phyloP scores from a whole-genome alignment of 495 filamentous ascomycete species.

The Lineolata rhizophorae region DNA sequence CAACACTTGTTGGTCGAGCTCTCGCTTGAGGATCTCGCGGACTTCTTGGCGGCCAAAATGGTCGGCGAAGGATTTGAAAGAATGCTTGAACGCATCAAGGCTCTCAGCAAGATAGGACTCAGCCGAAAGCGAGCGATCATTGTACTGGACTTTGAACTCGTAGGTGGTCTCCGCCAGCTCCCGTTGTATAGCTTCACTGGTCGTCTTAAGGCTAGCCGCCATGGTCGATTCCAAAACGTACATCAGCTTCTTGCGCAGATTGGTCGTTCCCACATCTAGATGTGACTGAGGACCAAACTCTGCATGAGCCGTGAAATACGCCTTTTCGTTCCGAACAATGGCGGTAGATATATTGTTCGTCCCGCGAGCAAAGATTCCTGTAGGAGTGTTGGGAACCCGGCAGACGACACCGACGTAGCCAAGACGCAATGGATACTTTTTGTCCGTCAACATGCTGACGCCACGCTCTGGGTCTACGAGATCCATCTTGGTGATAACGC shows the following conservation, averaged over 20 bases:
- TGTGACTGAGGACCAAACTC: constrained; percentile 57
- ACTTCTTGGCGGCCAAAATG: constrained; percentile 78
- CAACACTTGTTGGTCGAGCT: constrained; percentile 84
- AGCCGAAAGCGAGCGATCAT: constrained; percentile 80
- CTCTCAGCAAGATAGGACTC: constrained; percentile 92
- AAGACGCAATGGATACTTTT: constrained; percentile 80
- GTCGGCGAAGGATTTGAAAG: constrained; percentile 81
- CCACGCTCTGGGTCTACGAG: constrained; percentile 73
- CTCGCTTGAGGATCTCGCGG: constrained; percentile 68
- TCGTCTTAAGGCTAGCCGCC: constrained; percentile 70
- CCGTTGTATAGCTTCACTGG: constrained; percentile 76
- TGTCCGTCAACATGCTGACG: constrained; percentile 53
- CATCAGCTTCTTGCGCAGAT: constrained; percentile 87
- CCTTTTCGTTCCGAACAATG: constrained; percentile 70
- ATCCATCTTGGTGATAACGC: constrained; percentile 98
- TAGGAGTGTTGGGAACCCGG: constrained; percentile 39
- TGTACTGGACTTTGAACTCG: constrained; percentile 99
- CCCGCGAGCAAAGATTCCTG: constrained; percentile 67
- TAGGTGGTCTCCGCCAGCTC: constrained; percentile 95
- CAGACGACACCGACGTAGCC: constrained; percentile 97
- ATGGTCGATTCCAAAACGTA: constrained; percentile 91
- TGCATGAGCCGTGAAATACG: constrained; percentile 72
- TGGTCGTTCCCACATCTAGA: constrained; percentile 60
- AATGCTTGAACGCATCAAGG: constrained; percentile 91
- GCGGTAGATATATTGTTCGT: constrained; percentile 59